Base-by-base conservation (phyloP, 2,329 filamentous ascomycete genomes). In the Nemania sp. region DNA sequence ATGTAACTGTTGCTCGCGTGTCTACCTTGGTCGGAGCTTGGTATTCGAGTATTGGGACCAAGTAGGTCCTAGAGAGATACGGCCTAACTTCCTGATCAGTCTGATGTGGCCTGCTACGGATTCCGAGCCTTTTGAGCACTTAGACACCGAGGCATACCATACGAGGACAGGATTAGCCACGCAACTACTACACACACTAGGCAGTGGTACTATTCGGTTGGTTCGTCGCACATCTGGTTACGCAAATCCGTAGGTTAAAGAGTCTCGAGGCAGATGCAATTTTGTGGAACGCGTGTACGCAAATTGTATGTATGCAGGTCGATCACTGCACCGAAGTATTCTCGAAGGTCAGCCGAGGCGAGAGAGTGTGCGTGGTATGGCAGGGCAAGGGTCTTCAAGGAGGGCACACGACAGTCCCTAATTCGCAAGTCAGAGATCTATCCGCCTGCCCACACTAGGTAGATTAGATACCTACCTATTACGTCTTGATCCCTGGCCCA, bases 1-100 rank as follows among this genome's bases (percentile, higher is more conserved):
- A 54, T 46, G 52, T 54, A 29, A 54, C 52, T 29, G 29, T 25
- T 10, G n/a, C 43, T 39, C 34, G 34, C 39, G n/a, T 21, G 34
- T 43, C 43, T 43, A 47, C 42, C 52, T n/a, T n/a, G n/a, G n/a
- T n/a, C n/a, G n/a, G n/a, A n/a, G n/a, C n/a, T n/a, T n/a, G 25
- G 4, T 29, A 29, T 29, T 29, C 25, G 7, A 29, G 25, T 3
- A 29, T 7, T 29, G 25, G 25, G n/a, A n/a, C n/a, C 25, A 29
- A 7, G 25, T 29, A 29, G 7, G 7, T 29, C 4, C 3, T 29
- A 29, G 3, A 29, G 25, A 29, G 25, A 29, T 47, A 48, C 20
- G 11, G n/a, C 43, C 42, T 13, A 37, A 40, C 5, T 40, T 49
- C 32, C 43, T 48, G 48, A 49, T 32, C 25, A 29, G 25, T 29